These are phyloP conservation scores for Blastocrithidia nonstop DNA, from an alignment of 208 protist species.

Conservation along the genomic window DNA sequence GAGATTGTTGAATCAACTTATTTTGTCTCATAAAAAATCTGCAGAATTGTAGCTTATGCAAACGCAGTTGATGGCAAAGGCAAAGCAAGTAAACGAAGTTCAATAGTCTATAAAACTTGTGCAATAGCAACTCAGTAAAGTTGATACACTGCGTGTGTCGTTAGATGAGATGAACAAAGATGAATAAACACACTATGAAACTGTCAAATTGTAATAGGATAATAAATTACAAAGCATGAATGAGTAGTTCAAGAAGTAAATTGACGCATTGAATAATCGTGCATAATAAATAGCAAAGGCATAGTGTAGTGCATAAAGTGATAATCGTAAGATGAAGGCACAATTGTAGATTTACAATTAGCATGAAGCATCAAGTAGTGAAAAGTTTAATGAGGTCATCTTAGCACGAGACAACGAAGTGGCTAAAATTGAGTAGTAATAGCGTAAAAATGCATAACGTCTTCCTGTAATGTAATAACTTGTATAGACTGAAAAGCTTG, in stretches of 20 bases:
- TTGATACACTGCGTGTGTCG: constrained; percentile 13
- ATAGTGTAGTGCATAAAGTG: constrained; percentile 15
- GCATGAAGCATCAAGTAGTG: constrained; percentile 15
- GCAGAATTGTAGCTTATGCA: constrained; percentile 24
- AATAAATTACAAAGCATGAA: constrained; percentile 18
- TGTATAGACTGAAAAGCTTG: constrained; percentile 15
- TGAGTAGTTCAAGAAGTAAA: constrained; percentile 14
- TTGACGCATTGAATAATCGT: constrained; percentile 26
- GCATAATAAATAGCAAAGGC: constrained; percentile 17
- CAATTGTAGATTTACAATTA: constrained; percentile 52
- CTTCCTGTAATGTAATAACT: constrained; percentile 23
- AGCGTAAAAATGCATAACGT: constrained; percentile 10
- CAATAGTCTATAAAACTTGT: constrained; percentile 10
- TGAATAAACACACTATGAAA: constrained; percentile 23
- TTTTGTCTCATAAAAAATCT: constrained; percentile 26
- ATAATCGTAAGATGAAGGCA: constrained; percentile 21
- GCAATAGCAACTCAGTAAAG: constrained; percentile 19
- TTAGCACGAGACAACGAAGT: constrained; percentile 26
- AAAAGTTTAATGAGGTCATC: constrained; percentile 37
- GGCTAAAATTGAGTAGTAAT: constrained; percentile 19
- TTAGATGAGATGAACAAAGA: constrained; percentile 33
- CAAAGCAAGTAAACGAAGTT: constrained; percentile 14
- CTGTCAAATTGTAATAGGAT: constrained; percentile 23
- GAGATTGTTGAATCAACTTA: constrained; percentile 39
- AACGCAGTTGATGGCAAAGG: constrained; percentile 11